Percentiles rank a stretch among this genome's conserved stretches.
phyloP scores from a whole-genome alignment of 1,284 basidiomycete genomes.

The Earliella scabrosa region DNA sequence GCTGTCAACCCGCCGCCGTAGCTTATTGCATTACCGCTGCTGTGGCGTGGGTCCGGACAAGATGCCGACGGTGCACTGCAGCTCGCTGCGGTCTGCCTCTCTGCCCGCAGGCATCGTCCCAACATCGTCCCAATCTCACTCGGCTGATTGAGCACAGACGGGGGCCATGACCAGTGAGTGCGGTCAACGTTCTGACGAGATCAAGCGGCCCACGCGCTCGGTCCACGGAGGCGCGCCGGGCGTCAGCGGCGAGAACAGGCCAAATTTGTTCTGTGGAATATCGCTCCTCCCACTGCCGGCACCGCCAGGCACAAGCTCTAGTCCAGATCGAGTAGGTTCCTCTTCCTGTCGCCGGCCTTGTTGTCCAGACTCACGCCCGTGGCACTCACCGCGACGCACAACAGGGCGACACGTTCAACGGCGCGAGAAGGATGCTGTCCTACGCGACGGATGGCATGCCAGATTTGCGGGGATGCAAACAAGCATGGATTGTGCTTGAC shows the following conservation, averaged over 20 bases:
- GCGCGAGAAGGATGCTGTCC: no score
- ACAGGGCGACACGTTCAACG: no score
- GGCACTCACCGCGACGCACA: no score
- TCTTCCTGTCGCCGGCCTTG: no score
- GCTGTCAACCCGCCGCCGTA: background rate
- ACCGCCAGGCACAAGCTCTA: conserved; percentile 18
- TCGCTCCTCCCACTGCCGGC: conserved; percentile 10
- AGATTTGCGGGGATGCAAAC: conserved; percentile 10
- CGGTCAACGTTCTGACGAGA: conserved; percentile 17
- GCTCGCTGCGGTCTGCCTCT: background rate
- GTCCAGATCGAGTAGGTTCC: conserved; percentile 12
- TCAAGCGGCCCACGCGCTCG: conserved; percentile 8
- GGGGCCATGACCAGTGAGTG: no score
- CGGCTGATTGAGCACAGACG: background rate
- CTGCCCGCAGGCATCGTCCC: no score
- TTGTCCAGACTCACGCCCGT: background rate
- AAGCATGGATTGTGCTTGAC: conserved; percentile 15
- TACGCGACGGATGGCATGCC: conserved; percentile 3
- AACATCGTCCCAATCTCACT: background rate
- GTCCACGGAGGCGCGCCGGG: background rate
- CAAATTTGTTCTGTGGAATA: conserved; percentile 14
- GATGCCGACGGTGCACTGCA: no score
- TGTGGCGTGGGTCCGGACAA: background rate
- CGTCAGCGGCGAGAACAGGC: conserved; percentile 2
- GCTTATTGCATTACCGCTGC: background rate